Evolutionary conservation across 1,284 basidiomycete species (phyloP).

Genomic region (Trametes pubescens): DNA sequence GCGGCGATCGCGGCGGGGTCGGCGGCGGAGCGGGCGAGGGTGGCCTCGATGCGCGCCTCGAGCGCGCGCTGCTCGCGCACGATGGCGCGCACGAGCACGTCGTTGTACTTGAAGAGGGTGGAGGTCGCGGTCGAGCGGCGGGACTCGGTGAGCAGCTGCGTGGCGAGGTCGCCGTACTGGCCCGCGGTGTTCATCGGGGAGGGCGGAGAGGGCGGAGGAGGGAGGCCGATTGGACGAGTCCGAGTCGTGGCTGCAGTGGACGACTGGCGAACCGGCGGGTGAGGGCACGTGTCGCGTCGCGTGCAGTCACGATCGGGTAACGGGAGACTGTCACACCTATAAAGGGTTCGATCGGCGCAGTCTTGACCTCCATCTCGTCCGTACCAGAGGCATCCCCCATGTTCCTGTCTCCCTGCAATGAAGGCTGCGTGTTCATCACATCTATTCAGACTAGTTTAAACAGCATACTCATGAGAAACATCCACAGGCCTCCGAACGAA

Average conservation of each 20-base stretch:
- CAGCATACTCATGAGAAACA: not conserved
- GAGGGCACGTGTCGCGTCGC: constrained; percentile 7
- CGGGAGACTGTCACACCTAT: not conserved
- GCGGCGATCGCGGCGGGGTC: constrained; percentile 34
- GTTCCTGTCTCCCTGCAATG: too few species aligned
- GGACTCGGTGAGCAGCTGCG: constrained; percentile 88
- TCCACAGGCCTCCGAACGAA: not conserved
- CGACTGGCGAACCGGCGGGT: not conserved
- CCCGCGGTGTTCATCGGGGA: constrained; percentile 43
- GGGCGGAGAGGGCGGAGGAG: not conserved
- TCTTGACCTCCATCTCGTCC: constrained; percentile 48
- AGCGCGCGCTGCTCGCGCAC: constrained; percentile 93
- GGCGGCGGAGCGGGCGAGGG: constrained; percentile 51
- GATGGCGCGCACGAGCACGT: constrained; percentile 85
- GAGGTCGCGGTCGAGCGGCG: constrained; percentile 85
- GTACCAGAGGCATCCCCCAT: too few species aligned
- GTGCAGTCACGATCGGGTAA: constrained; percentile 18
- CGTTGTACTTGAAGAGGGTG: constrained; percentile 92
- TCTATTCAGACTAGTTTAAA: too few species aligned
- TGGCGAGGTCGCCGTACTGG: constrained; percentile 85
- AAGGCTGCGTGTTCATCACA: too few species aligned
- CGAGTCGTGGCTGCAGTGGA: not conserved
- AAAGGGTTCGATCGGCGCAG: too few species aligned
- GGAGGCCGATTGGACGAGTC: not conserved
- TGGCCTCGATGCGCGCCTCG: constrained; percentile 64